Evolutionary conservation across 148 eudicot species (phyloP), one percentile per base, ranked within the genome.

Genomic region (Fagopyrum homotropicum): DNA sequence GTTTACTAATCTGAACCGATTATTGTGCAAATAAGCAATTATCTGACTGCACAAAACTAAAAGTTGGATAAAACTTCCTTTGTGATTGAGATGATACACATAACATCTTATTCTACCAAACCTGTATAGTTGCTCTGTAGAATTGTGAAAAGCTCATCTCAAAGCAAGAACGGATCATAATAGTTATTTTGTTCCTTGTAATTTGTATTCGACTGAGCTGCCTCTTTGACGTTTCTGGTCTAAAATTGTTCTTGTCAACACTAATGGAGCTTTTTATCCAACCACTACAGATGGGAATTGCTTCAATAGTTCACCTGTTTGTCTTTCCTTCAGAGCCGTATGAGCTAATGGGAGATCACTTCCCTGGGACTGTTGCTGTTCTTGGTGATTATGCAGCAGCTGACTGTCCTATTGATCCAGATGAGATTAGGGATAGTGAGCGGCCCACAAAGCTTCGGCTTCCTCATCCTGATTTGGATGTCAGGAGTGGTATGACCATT

Each of bases 211-310:
- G 17, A 66, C 16, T 35, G 46, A 66, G 45, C 59, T 46, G 16
- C 45, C 59, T 50, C 43, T n/a, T 14, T 49, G 75, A 48, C 30
- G 56, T 19, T 22, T 47, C 40, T 72, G 57, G 57, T 72, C 43
- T 11, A 5, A 47, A 48, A 26, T 70, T 10, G 30, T 14, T 49
- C 35, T 7, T 19, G 10, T 64, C 43, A 73, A 74, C 76, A 75
- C 78, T 88, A 83, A 80, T 80, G 77, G 68, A 66, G 72, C 61
- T 84, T 14, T 80, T 74, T 79, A 46, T 87, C 81, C 55, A 83
- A 85, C 85, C 94, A 85, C 93, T 79, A 82, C 97, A 96, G 99
- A 96, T 96, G 99, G 92, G 90, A 74, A 79, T 92, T 78, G 99
- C 99, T 78, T 85, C 98, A 45, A 80, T 84, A 69, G 98, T 89